A percentile compares a stretch with the other conserved stretches of the same genome.
These are phyloP conservation scores for Aureobasidium zeae DNA, from an alignment of 2,329 filamentous ascomycete species.

Conservation along the genomic window DNA sequence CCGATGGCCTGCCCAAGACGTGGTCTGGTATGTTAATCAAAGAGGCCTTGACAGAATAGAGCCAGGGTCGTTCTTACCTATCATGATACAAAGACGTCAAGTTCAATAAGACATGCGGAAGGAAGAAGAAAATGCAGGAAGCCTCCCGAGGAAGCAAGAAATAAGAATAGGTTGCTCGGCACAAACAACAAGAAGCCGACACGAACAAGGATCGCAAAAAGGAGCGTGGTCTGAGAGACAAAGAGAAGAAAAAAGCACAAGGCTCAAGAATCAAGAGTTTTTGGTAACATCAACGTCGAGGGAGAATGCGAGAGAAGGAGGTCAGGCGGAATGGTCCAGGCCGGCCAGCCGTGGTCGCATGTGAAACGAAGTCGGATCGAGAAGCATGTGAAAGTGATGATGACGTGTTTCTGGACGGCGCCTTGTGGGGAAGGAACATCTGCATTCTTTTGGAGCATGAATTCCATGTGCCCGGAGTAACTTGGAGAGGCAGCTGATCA, in stretches of 20 bases:
- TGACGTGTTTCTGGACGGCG: too few species aligned
- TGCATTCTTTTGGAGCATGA: too few species aligned
- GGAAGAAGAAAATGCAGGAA: not conserved
- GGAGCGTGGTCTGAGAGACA: not conserved
- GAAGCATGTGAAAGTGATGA: slow-evolving; percentile 11
- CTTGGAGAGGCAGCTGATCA: too few species aligned
- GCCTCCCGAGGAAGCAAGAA: not conserved
- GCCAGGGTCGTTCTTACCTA: not conserved
- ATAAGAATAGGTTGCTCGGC: too few species aligned
- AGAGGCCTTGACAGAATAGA: not conserved
- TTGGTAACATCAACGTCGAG: not conserved
- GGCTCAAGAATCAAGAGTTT: slow-evolving; percentile 4
- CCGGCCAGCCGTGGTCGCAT: not conserved
- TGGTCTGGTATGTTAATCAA: slow-evolving; percentile 72
- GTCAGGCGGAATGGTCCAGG: not conserved
- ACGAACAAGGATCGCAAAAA: not conserved
- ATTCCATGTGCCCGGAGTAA: too few species aligned
- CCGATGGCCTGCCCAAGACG: slow-evolving; percentile 80
- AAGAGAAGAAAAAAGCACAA: slow-evolving; percentile 1
- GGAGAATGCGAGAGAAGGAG: too few species aligned
- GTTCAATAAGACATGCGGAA: slow-evolving; percentile 1
- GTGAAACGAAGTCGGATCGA: slow-evolving; percentile 8
- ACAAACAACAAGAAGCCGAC: not conserved
- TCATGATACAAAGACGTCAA: slow-evolving; percentile 9
- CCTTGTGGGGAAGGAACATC: too few species aligned